Base-by-base conservation (phyloP, 257 asterid genomes). In the Lycium ferocissimum region DNA sequence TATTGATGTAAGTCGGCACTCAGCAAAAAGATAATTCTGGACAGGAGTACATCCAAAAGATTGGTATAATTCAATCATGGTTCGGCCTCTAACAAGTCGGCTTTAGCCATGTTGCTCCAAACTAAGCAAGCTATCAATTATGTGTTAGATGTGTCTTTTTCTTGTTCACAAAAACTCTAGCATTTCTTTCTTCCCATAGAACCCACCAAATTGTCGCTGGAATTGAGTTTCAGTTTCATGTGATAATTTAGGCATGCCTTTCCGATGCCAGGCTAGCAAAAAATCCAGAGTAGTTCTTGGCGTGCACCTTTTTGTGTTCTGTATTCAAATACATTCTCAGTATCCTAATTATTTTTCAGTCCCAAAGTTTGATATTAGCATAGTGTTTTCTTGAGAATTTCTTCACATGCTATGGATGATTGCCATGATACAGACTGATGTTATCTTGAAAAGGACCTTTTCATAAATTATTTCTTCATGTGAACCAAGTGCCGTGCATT, bases 11-110 rank as follows among this genome's bases (percentile, higher is more conserved):
- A 65, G 70, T 22, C 70, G 11, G 70, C 40, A 63, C 33, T 26
- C 33, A 26, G 45, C 6, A 40, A 33, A 65, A 37, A 26, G 13
- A 49, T 8, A 49, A 49, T 49, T 11, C 12, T 2, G 9, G 54
- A 49, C 13, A 8, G 54, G 17, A 26, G 43, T 65, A 26, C 18
- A 65, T 65, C 43, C 72, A 65, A 26, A 65, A 26, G 72, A 65
- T 65, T 26, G 2, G 43, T 18, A 14, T 65, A 26, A 65, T 65
- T 26, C 18, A 65, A 26, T 26, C 43, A 65, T 65, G 9, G 72
- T 65, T 65, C 18, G 9, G 72, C n/a, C 43, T 65, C 72, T 65
- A 65, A 65, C 72, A 26, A 65, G 72, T 65, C 26, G 49, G 75
- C 49, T 67, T 14, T 67, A 13, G 49, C 49, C 22, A 35, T 35